These are phyloP conservation scores for Blakeslea trispora DNA, from an alignment of 371 early-diverging fungal genomes.

Conservation along the genomic window DNA sequence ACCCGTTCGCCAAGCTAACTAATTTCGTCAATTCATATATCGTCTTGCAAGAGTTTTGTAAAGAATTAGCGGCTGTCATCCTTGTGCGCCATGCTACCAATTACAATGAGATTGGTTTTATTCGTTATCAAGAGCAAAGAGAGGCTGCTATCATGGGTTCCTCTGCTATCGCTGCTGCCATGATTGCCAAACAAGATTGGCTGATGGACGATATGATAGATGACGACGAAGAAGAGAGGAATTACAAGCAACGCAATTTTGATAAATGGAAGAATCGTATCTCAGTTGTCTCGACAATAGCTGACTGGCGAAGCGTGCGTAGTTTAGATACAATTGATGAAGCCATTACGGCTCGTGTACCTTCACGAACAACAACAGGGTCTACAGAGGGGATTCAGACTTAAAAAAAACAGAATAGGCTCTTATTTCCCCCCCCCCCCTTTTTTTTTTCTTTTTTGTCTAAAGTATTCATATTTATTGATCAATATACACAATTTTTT, in stretches of 20 bases:
- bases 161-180: neutral
- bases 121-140: constrained; percentile 33
- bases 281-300: constrained; percentile 44
- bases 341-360: constrained; percentile 42
- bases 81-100: constrained; percentile 58
- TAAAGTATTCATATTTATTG: constrained; percentile 1
- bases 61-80: constrained; percentile 64
- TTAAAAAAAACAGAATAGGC: neutral
- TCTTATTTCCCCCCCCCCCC: neutral
- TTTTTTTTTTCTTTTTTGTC: neutral
- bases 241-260: constrained; percentile 30
- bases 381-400: constrained; percentile 18
- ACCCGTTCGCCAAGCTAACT: constrained; percentile 52
- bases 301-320: constrained; percentile 47
- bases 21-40: constrained; percentile 67
- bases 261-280: constrained; percentile 53
- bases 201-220: constrained; percentile 20
- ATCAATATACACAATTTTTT: too few relatives aligned
- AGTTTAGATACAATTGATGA: constrained; percentile 51
- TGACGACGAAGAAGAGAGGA: constrained; percentile 34
- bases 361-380: constrained; percentile 34
- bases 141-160: constrained; percentile 27
- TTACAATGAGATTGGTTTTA: constrained; percentile 40
- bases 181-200: constrained; percentile 19
- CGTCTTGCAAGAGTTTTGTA: constrained; percentile 67